Evolutionary conservation across 495 filamentous ascomycete genomes (phyloP).

Genomic region (Aspergillus olivimuriae): DNA sequence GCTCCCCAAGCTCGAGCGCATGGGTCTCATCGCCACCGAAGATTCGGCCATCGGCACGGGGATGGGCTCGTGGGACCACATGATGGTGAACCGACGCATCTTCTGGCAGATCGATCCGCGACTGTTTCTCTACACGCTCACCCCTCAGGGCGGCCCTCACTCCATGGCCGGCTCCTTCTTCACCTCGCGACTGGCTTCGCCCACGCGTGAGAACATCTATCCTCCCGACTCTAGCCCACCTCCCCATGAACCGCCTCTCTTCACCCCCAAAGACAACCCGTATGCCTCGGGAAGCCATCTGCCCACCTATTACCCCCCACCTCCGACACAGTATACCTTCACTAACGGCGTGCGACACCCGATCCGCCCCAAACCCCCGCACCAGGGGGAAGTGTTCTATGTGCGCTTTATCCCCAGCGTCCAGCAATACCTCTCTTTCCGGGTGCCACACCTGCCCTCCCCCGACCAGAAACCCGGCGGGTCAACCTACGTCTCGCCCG

Average conservation of each 20-base stretch:
- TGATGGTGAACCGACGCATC: constrained; percentile 72
- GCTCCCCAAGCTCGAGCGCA: constrained; percentile 86
- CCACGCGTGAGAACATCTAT: constrained; percentile 41
- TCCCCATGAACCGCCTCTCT: constrained; percentile 16
- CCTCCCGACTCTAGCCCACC: constrained; percentile 7
- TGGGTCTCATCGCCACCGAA: constrained; percentile 73
- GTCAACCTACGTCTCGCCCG: constrained; percentile 4
- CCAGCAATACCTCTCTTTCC: constrained; percentile 81
- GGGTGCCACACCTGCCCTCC: constrained; percentile 51
- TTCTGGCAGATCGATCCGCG: constrained; percentile 93
- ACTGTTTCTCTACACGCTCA: constrained; percentile 79
- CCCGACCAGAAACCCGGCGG: constrained; percentile 15
- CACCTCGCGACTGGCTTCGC: constrained; percentile 51
- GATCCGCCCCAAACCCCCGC: constrained; percentile 79
- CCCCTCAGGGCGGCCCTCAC: constrained; percentile 45
- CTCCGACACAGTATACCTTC: constrained; percentile 72
- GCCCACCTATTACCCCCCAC: constrained; percentile 84
- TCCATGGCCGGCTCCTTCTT: constrained; percentile 46
- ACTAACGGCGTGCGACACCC: constrained; percentile 80
- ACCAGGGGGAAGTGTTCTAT: constrained; percentile 86
- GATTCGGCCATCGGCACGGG: constrained; percentile 69
- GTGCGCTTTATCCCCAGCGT: constrained; percentile 77
- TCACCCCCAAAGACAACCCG: constrained; percentile 43
- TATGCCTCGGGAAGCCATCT: constrained; percentile 70
- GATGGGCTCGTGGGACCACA: constrained; percentile 62